Percentiles rank a stretch among this genome's conserved stretches.
Conservation (phyloP, 208 protist genomes). For the Leptomonas seymouri region DNA sequence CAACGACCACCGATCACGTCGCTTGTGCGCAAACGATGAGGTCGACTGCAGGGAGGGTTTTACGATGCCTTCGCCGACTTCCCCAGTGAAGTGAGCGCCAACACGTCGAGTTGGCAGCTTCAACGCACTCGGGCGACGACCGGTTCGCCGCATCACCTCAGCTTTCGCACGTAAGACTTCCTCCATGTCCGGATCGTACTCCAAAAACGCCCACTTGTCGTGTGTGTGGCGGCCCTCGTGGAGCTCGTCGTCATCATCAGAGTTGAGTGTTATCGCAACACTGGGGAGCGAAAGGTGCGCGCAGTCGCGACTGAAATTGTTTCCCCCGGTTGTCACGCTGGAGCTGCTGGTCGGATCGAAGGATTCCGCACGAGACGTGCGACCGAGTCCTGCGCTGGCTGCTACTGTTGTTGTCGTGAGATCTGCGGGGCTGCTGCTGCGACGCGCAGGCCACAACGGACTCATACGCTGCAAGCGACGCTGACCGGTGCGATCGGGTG, state of each 20-base stretch:
- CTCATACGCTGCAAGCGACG: not conserved
- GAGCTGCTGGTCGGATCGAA: not conserved
- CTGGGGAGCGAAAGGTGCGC: slow-evolving; percentile 13
- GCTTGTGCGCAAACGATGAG: slow-evolving; percentile 4
- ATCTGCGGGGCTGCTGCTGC: too few relatives aligned
- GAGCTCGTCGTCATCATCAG: not conserved
- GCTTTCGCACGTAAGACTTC: slow-evolving; percentile 8
- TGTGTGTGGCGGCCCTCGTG: not conserved
- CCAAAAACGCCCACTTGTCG: not conserved
- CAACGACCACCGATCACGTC: not conserved
- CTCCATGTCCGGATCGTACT: slow-evolving; percentile 12
- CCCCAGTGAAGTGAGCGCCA: slow-evolving; percentile 3
- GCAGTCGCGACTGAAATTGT: not conserved
- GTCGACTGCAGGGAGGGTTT: slow-evolving; percentile 15
- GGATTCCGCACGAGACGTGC: not conserved
- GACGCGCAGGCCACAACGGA: slow-evolving; percentile 4
- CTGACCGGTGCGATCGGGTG: not conserved
- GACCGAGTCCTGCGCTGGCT: not conserved
- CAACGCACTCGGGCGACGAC: slow-evolving; percentile 6
- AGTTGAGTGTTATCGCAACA: slow-evolving; percentile 5
- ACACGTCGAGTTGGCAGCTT: slow-evolving; percentile 5
- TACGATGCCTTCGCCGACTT: not conserved
- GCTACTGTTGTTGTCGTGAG: not conserved
- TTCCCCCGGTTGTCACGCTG: not conserved
- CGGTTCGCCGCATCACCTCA: slow-evolving; percentile 14